phyloP scores from a whole-genome alignment of 2,329 filamentous ascomycete species.

The Microdochium paspali region DNA sequence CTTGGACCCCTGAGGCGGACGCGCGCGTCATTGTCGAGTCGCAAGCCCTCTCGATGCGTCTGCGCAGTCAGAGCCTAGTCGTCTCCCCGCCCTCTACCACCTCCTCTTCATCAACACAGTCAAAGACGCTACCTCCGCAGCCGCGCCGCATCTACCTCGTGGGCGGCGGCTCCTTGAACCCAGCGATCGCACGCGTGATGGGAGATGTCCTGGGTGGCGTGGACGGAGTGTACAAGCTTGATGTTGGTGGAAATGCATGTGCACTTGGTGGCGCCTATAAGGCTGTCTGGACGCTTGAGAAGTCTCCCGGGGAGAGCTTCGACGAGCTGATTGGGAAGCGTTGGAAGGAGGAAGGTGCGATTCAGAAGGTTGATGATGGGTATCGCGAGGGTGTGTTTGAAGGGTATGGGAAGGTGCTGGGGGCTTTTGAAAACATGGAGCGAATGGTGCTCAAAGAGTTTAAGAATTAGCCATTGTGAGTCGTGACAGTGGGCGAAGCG shows the following conservation, averaged over 20 bases:
- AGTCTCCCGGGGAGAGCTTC: slow-evolving; percentile 60
- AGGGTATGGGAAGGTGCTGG: slow-evolving; percentile 66
- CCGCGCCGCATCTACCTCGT: slow-evolving; percentile 89
- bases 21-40: slow-evolving; percentile 84
- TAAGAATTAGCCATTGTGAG: slow-evolving; percentile 17
- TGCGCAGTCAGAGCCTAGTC: slow-evolving; percentile 74
- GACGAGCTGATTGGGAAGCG: slow-evolving; percentile 76
- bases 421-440: slow-evolving; percentile 35
- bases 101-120: slow-evolving; percentile 18
- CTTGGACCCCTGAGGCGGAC: slow-evolving; percentile 57
- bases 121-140: slow-evolving; percentile 66
- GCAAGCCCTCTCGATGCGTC: slow-evolving; percentile 84
- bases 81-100: slow-evolving; percentile 31
- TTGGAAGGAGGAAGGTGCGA: slow-evolving; percentile 79
- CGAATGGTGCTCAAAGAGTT: slow-evolving; percentile 16
- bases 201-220: slow-evolving; percentile 81
- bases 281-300: slow-evolving; percentile 83
- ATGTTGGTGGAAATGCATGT: slow-evolving; percentile 92
- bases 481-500: no score
- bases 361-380: slow-evolving; percentile 74
- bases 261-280: slow-evolving; percentile 92
- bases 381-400: slow-evolving; percentile 69
- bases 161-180: slow-evolving; percentile 82
- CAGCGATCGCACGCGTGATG: slow-evolving; percentile 74
- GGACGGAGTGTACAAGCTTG: slow-evolving; percentile 87